Evolutionary conservation across 2,329 filamentous ascomycete species (phyloP).

Genomic region (Tolypocladium pustulatum): DNA sequence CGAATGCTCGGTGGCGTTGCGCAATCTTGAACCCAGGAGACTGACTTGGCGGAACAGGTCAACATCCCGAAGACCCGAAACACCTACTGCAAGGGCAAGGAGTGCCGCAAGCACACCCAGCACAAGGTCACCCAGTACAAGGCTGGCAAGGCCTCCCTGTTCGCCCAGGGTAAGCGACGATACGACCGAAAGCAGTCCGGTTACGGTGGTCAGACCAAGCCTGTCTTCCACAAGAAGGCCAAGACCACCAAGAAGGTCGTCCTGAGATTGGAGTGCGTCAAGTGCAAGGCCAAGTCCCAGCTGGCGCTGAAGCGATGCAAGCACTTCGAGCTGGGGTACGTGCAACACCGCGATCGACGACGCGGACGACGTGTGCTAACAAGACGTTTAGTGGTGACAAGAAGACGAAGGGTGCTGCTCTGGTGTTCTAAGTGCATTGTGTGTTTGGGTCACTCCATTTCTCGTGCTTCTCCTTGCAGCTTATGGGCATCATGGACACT

Average conservation of each 20-base stretch:
- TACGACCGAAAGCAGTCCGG: constrained; percentile 98
- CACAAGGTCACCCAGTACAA: constrained; percentile 97
- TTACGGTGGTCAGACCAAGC: constrained; percentile 99
- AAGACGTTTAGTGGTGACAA: constrained; percentile 78
- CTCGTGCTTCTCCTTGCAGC: constrained; percentile 32
- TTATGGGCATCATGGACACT: constrained; percentile 37
- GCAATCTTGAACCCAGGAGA: constrained; percentile 1
- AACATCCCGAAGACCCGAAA: constrained; percentile 97
- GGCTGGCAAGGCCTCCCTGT: constrained; percentile 90
- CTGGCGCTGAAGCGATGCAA: constrained; percentile 99
- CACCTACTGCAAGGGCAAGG: constrained; percentile 96
- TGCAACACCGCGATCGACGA: constrained; percentile 14
- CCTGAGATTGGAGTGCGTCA: constrained; percentile 92
- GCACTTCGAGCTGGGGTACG: constrained; percentile 99
- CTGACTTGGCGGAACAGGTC: constrained; percentile 50
- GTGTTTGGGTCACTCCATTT: constrained; percentile 29
- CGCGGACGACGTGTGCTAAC: constrained; percentile 24
- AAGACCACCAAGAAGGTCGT: constrained; percentile 99
- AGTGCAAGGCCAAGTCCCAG: constrained; percentile 98
- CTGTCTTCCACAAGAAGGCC: constrained; percentile 99
- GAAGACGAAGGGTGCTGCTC: constrained; percentile 99
- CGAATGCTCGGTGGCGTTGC: neutral
- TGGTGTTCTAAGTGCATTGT: constrained; percentile 85
- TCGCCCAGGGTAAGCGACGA: constrained; percentile 98
- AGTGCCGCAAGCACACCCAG: constrained; percentile 84